phyloP scores from a whole-genome alignment of 2,329 filamentous ascomycete species.

The Alternaria sp. region DNA sequence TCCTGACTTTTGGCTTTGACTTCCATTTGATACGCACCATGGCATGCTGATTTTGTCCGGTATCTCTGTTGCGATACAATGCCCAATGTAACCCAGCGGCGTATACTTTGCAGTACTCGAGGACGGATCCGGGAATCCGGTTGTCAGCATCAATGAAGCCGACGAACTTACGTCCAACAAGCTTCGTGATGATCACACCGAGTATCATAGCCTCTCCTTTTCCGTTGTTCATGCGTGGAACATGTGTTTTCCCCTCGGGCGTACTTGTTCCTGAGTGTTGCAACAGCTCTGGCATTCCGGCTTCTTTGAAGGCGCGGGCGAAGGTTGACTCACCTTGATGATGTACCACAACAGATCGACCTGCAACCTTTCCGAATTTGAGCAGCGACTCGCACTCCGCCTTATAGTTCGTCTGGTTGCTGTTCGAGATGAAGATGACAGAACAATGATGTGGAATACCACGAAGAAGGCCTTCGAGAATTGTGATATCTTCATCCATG shows the following conservation, averaged over 20 bases:
- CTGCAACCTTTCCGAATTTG: constrained; percentile 1
- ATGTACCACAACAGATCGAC: constrained; percentile 7
- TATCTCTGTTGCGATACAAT: neutral
- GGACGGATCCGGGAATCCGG: constrained; percentile 19
- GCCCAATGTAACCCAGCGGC: constrained; percentile 21
- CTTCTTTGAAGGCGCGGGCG: constrained; percentile 12
- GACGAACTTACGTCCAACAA: constrained; percentile 8
- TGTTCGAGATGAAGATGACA: constrained; percentile 24
- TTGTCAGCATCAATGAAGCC: constrained; percentile 29
- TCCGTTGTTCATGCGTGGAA: constrained; percentile 14
- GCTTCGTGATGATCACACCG: constrained; percentile 15
- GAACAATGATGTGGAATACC: constrained; percentile 22
- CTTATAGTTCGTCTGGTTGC: constrained; percentile 7
- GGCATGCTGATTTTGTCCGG: neutral
- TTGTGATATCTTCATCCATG: constrained; percentile 20
- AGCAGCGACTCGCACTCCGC: constrained; percentile 10
- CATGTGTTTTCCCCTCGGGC: neutral
- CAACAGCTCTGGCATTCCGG: constrained; percentile 12
- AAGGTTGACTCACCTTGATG: constrained; percentile 18
- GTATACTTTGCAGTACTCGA: constrained; percentile 27
- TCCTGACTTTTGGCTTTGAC: constrained; percentile 20
- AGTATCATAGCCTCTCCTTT: constrained; percentile 28
- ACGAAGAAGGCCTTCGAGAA: constrained; percentile 19
- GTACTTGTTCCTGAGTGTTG: neutral
- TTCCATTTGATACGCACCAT: constrained; percentile 30